Base-by-base conservation (phyloP, 2,329 filamentous ascomycete species). In the Sporothrix protearum region DNA sequence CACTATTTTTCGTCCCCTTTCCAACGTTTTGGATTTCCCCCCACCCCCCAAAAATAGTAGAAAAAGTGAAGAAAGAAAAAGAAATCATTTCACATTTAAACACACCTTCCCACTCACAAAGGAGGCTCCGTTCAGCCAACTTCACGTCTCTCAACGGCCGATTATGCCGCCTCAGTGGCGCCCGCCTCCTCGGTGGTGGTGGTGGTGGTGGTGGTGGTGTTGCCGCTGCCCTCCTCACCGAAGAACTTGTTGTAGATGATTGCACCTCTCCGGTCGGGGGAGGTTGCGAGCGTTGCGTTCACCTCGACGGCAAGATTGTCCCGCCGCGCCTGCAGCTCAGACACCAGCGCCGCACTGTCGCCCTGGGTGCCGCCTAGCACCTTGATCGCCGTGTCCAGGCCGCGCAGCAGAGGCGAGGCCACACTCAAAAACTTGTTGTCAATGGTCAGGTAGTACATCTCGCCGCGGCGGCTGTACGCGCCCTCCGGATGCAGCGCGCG, bases 341-440 rank as follows among this genome's bases (percentile, higher is more conserved):
- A 75, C 3, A 79, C 79, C 68, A 83, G 76, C 57, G 66, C 68
- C 5, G 72, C 67, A 12, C 57, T 64, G 19, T 76, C 78, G 33
- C 57, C 53, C 33, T 68, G 33, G 63, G 49, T 63, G 55, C 33
- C 68, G 53, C 78, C 77, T 57, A 85, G 76, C 16, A 85, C 78
- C 73, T 84, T 77, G 55, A 80, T 77, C 16, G 86, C 83, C 73
- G 82, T 73, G 53, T 82, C 79, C 69, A 88, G 79, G 25, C 84
- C 86, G 76, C 81, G 78, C 67, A 84, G 75, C 36, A 83, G 76
- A 53, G 81, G 81, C 10, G 79, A 73, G 2, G 78, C 79, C n/a
- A 79, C 68, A 57, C 74, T 72, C 22, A 83, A 61, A 72, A 82
- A 82, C 72, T 79, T 79, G 77, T 79, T 80, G 69, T 76, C 74